phyloP scores from a whole-genome alignment of 768 basidiomycete species.

The Boletus sp. region DNA sequence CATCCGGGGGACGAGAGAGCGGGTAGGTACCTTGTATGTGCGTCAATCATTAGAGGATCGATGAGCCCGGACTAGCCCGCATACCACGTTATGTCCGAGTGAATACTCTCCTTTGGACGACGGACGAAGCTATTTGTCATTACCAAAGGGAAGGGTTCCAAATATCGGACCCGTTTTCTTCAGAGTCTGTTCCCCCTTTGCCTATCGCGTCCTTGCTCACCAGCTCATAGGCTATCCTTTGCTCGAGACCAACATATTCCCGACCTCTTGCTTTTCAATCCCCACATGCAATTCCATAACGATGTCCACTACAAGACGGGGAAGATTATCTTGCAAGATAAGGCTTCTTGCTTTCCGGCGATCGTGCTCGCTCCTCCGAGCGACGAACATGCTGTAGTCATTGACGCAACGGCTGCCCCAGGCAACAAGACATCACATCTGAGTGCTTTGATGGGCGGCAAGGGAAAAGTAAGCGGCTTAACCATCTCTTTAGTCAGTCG shows the following conservation, averaged over 20 bases:
- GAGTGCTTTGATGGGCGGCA: conserved; percentile 80
- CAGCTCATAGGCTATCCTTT: conserved; percentile 54
- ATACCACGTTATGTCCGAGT: conserved; percentile 87
- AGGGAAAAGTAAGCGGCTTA: conserved; percentile 61
- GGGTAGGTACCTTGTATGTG: conserved; percentile 41
- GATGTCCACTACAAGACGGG: conserved; percentile 73
- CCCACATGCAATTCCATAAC: conserved; percentile 62
- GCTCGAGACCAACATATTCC: conserved; percentile 77
- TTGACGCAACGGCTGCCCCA: conserved; percentile 95
- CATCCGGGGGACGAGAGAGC: conserved; percentile 59
- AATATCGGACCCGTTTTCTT: conserved; percentile 49
- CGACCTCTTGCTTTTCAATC: conserved; percentile 76
- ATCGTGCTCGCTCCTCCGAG: conserved; percentile 74
- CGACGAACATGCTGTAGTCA: conserved; percentile 53
- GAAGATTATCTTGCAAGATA: conserved; percentile 92
- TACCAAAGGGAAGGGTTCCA: conserved; percentile 58
- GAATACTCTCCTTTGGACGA: conserved; percentile 69
- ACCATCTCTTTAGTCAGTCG: background rate
- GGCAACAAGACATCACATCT: conserved; percentile 98
- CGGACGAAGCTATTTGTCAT: conserved; percentile 58
- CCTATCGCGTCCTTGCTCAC: background rate
- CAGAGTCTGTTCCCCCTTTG: conserved; percentile 39
- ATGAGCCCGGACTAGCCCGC: conserved; percentile 39
- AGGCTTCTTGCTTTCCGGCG: conserved; percentile 96
- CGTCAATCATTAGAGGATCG: background rate